These are phyloP conservation scores for Trichomonas tenax DNA, from an alignment of 208 protist genomes.

Conservation along the genomic window DNA sequence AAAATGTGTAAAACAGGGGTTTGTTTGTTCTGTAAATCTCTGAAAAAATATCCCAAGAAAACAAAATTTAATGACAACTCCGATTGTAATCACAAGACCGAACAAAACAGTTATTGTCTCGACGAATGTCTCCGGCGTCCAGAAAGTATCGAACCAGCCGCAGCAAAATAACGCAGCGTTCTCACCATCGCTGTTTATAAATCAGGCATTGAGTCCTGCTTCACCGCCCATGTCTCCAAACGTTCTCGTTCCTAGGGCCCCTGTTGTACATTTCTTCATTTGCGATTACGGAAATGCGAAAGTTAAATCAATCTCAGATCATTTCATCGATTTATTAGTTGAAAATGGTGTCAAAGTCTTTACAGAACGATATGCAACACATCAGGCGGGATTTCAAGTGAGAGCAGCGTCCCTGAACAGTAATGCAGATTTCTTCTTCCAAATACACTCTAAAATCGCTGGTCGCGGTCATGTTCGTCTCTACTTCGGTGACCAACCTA, in stretches of 20 bases:
- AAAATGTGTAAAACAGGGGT: too few relatives aligned
- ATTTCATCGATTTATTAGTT: background rate
- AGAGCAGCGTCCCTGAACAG: background rate
- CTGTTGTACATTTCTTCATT: background rate
- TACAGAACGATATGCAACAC: background rate
- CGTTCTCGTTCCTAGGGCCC: background rate
- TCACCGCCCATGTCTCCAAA: background rate
- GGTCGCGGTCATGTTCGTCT: background rate
- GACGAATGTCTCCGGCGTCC: background rate
- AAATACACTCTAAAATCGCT: constrained; percentile 6
- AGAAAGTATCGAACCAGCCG: background rate
- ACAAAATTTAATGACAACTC: background rate
- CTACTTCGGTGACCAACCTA: background rate
- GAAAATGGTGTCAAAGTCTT: background rate
- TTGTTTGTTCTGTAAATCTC: background rate
- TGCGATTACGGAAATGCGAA: background rate
- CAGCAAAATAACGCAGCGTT: background rate
- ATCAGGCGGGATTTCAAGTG: constrained; percentile 4
- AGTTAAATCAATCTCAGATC: background rate
- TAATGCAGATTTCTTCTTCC: background rate
- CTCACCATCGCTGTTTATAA: background rate
- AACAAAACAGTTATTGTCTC: background rate
- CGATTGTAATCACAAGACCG: background rate
- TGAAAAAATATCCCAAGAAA: background rate
- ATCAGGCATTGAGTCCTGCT: background rate